Base-by-base conservation (phyloP, 768 basidiomycete species). In the Mycena vitilis region DNA sequence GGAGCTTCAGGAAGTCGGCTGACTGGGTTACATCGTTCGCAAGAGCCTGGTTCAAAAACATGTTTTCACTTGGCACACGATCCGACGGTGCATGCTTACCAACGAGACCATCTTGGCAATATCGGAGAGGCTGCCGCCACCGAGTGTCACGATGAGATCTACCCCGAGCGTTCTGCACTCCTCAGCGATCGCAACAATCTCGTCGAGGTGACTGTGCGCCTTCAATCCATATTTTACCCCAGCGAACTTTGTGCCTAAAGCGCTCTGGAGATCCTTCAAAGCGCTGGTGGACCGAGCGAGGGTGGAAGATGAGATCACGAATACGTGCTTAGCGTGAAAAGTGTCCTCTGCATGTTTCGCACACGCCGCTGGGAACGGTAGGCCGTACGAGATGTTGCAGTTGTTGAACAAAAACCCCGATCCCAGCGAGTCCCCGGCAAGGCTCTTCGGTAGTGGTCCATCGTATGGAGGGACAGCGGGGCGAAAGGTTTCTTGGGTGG, bases 401-500 rank as follows among this genome's bases (percentile, higher is more conserved):
- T 47, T 47, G 45, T 47, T 47, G 45, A 47, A 47, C 15, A 47
- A 1, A 3, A 7, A n/a, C 18, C 20, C 30, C n/a, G n/a, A n/a
- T 37, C 20, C 13, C 12, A 37, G 30, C 37, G 22, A 48, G 15
- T 47, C 20, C 30, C 30, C 30, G 5, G 30, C 30, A 5, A 30
- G 30, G 30, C 30, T 30, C 30, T 30, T 30, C 30, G 45, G 45
- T 18, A 62, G 15, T 7, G 38, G n/a, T 36, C 49, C 60, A 23
- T 22, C 23, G 22, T 53, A 62, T 2, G 49, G 60, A 13, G 36
- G 48, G 13, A 62, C 60, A 9, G 49, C 60, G 36, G 60, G n/a
- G 49, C 51, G 60, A 15, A 62, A 22, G n/a, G 16, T 62, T 62
- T 62, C 60, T 52, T 60, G 30, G 20, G 60, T 20, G 12, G 60